Percentiles rank a stretch among this genome's conserved stretches.
phyloP scores from a whole-genome alignment of 345 rosid genomes.

The Arabis hirsuta region DNA sequence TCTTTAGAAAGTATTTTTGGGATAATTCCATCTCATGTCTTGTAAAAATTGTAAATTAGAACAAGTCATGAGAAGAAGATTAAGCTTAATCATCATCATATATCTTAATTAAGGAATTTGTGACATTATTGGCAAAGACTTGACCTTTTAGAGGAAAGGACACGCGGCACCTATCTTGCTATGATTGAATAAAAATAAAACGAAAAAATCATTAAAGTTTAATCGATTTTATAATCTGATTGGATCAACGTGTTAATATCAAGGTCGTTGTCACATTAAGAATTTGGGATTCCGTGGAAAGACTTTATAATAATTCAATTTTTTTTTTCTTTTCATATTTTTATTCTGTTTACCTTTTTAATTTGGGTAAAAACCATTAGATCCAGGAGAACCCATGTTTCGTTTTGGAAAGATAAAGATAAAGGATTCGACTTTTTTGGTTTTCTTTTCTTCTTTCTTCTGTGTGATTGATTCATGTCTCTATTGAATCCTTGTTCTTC shows the following conservation, averaged over 20 bases:
- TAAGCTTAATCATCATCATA: neutral
- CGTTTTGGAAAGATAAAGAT: conserved; percentile 40
- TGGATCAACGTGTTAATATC: conserved; percentile 41
- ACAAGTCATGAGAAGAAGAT: conserved; percentile 25
- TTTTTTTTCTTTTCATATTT: neutral
- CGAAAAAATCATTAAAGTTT: neutral
- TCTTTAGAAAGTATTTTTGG: conserved; percentile 27
- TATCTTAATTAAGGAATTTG: neutral
- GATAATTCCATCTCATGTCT: conserved; percentile 24
- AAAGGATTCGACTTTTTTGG: conserved; percentile 38
- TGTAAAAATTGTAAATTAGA: neutral
- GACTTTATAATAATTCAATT: neutral
- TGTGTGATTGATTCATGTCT: conserved; percentile 21
- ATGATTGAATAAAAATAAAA: conserved; percentile 6
- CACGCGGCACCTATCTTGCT: conserved; percentile 26
- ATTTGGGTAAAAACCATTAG: conserved; percentile 32
- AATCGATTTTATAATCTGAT: conserved; percentile 18
- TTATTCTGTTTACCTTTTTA: conserved; percentile 1
- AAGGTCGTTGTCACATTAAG: conserved; percentile 42
- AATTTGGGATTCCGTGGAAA: conserved; percentile 41
- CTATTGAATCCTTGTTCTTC: conserved; percentile 18
- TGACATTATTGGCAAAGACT: conserved; percentile 18
- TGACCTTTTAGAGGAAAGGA: conserved; percentile 25
- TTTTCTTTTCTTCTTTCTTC: neutral
- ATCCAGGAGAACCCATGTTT: conserved; percentile 45